phyloP scores from a whole-genome alignment of 352 stramenopile genomes.

The Phytophthora cactorum region DNA sequence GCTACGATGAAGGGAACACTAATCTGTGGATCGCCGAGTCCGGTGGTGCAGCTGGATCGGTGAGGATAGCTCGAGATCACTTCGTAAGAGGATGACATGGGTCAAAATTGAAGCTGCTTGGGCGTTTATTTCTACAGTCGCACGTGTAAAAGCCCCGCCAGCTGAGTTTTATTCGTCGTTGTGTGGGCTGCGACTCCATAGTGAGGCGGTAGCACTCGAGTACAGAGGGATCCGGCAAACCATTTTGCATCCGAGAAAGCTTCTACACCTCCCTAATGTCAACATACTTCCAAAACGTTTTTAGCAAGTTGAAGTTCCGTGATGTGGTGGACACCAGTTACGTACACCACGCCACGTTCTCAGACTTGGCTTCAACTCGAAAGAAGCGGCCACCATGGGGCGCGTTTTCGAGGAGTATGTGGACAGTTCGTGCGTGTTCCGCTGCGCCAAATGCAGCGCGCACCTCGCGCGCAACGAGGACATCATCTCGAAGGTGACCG shows the following conservation, averaged over 20 bases:
- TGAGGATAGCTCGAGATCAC: constrained; percentile 26
- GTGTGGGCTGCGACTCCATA: neutral
- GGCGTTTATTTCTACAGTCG: neutral
- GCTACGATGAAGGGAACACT: neutral
- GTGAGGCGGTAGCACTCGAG: neutral
- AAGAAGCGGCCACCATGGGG: constrained; percentile 46
- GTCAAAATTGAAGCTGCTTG: constrained; percentile 13
- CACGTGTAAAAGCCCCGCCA: constrained; percentile 13
- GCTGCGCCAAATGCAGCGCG: constrained; percentile 91
- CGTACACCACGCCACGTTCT: neutral
- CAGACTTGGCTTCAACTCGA: constrained; percentile 12
- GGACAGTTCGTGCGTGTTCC: constrained; percentile 90
- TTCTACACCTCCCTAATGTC: neutral
- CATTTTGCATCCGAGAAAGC: neutral
- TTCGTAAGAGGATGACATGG: constrained; percentile 8
- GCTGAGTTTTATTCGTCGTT: constrained; percentile 18
- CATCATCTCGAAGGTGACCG: constrained; percentile 93
- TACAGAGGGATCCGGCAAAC: constrained; percentile 2
- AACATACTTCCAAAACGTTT: too few species aligned
- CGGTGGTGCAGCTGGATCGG: constrained; percentile 29
- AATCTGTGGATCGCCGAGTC: constrained; percentile 9
- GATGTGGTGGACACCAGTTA: neutral
- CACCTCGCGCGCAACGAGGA: constrained; percentile 93
- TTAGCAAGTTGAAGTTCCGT: neutral
- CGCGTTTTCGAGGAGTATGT: constrained; percentile 92